Evolutionary conservation across 2,329 filamentous ascomycete genomes (phyloP), one percentile per base, ranked within the genome.

Genomic region (Apiospora rasikravindrae): DNA sequence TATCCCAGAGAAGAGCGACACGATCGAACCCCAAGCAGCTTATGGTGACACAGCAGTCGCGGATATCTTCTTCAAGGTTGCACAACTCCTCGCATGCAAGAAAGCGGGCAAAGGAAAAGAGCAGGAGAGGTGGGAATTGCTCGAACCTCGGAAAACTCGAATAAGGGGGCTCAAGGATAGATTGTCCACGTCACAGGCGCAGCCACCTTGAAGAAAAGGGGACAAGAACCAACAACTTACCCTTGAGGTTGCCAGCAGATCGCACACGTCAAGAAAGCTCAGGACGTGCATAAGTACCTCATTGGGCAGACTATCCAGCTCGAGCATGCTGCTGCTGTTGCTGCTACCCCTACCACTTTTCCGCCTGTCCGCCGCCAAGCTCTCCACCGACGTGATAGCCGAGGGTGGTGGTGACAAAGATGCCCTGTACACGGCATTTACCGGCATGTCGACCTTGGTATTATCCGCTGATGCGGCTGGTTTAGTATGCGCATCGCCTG

Each of bases 261-360:
- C 89, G 77, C 83, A 83, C 66, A 90, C 87, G 73, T 91, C 89
- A 71, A 91, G 81, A 75, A 86, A 88, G 70, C 84, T 83, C 74
- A 90, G 81, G 57, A 91, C 87, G 71, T 88, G 85, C 74, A 88
- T 84, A 70, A 90, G 79, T 40, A 90, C 79, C 80, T 91, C 89
- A 78, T 87, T 89, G 33, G 89, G 89, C 67, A 91, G 80, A 57
- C 80, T 78, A 70, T 84, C 82, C 45, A 80, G 83, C 76, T 71
- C 78, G 75, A 73, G 75, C 69, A 45, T 47, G 40, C 68, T 24
- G 51, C 29, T 26, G 16, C 14, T 42, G 5, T 19, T 33, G 16
- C 37, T 16, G 47, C 70, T 47, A 5, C 4, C 16, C 8, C 45
- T 61, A 22, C n/a, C n/a, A 10, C 67, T 70, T 72, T 68, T 76